Conservation (phyloP, 345 rosid species). For the Melaleuca quinquenervia region DNA sequence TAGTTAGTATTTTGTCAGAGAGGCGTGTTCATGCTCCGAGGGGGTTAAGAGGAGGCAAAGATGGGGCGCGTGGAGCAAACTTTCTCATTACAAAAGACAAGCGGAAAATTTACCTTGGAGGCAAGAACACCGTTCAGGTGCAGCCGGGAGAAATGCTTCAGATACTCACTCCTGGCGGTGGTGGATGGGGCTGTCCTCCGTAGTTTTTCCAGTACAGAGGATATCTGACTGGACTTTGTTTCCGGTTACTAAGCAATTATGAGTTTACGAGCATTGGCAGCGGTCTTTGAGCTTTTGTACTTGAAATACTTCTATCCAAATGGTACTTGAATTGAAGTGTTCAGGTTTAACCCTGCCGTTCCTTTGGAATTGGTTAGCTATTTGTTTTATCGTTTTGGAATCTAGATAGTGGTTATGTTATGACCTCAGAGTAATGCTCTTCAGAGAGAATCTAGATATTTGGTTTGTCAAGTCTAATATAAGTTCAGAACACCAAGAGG, state of each 20-base stretch:
- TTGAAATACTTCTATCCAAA: neutral
- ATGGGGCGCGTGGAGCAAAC: conserved; percentile 90
- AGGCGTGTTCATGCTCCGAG: conserved; percentile 93
- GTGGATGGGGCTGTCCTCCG: conserved; percentile 57
- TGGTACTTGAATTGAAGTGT: neutral
- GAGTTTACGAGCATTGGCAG: neutral
- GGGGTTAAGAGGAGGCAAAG: conserved; percentile 64
- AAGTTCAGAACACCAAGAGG: no score
- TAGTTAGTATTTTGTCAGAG: conserved; percentile 88
- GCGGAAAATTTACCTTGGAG: conserved; percentile 63
- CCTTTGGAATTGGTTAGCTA: neutral
- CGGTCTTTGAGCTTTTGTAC: neutral
- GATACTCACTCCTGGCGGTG: conserved; percentile 91
- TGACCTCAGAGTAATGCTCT: neutral
- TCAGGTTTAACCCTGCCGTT: neutral
- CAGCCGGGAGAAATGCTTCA: conserved; percentile 73
- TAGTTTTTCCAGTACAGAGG: neutral
- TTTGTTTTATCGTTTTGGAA: neutral
- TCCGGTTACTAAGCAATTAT: neutral
- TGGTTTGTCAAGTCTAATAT: no score
- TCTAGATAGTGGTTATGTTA: neutral
- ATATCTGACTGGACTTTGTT: neutral
- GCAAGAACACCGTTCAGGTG: conserved; percentile 74
- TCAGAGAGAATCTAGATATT: neutral
- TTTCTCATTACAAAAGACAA: conserved; percentile 51